Evolutionary conservation across 225 moss, liverwort and hornwort species (phyloP), one percentile per base, ranked within the genome.

Genomic region (Physcomitrium patens): DNA sequence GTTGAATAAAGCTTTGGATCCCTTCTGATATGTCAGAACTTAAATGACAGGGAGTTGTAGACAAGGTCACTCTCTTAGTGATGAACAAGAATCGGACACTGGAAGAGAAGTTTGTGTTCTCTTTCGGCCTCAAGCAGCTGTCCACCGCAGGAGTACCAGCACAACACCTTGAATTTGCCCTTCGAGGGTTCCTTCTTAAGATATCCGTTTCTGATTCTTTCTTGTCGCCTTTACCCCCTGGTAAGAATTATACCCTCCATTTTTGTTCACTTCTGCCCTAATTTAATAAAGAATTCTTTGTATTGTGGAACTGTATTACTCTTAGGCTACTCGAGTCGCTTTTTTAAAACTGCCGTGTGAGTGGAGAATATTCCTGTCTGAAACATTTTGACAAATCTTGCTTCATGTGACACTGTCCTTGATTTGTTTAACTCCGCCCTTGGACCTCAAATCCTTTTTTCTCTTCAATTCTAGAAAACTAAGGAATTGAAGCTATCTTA

Each of bases 31-130:
- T 37, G 31, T 37, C 4, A 2, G 31, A 4, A 37, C 31, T 37
- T 37, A 1, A 37, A 37, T 37, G 31, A 37, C 56, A 99, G 94
- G 97, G 94, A 57, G 65, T 79, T 3, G 91, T 94, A 44, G 87
- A 94, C 77, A 93, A 87, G 69, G 65, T 94, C 41, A 82, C 81
- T 9, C 82, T 99, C n/a, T 64, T 91, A n/a, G 77, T 99, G 18
- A 63, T 87, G 12, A 87, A 93, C 71, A 27, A 37, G 51, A 80
- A 87, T 60, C 90, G 80, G 75, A 28, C 41, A 16, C 80, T 80
- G n/a, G 77, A 95, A 22, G 97, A 99, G 85, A 99, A 83, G 28
- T 92, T 94, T 67, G 87, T 95, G 0, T 99, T 99, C 82, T 87
- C 88, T 70, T 49, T 99, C 24, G 69, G 78, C 13, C 64, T 93